These are phyloP conservation scores for Clarireedia hainanense DNA, from an alignment of 2,329 filamentous ascomycete species.

Conservation along the genomic window DNA sequence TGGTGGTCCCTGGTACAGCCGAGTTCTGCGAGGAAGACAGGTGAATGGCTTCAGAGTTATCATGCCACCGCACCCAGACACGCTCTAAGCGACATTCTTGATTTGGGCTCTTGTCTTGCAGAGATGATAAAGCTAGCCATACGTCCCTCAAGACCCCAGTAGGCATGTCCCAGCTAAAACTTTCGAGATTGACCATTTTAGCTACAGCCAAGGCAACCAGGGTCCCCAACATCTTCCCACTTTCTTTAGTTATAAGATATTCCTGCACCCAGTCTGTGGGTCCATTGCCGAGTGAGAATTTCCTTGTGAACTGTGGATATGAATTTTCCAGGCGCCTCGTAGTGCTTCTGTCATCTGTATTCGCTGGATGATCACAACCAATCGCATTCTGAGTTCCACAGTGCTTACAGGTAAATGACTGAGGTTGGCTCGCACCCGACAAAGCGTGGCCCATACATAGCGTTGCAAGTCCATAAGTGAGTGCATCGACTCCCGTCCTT, in stretches of 20 bases:
- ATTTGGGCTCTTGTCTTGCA: conserved; percentile 48
- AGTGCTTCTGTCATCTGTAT: conserved; percentile 10
- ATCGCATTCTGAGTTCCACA: conserved; percentile 25
- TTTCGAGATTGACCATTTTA: conserved; percentile 74
- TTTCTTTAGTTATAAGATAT: conserved; percentile 75
- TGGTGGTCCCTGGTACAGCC: conserved; percentile 17
- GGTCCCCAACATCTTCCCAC: conserved; percentile 82
- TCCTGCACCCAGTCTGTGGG: conserved; percentile 71
- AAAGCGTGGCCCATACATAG: conserved; percentile 66
- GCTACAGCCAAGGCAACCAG: conserved; percentile 71
- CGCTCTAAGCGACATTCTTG: conserved; percentile 61
- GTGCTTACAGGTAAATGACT: conserved; percentile 26
- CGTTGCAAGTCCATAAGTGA: conserved; percentile 75
- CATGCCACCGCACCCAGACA: conserved; percentile 78
- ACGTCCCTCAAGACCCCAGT: conserved; percentile 75
- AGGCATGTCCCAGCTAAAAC: conserved; percentile 84
- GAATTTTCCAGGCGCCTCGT: conserved; percentile 56
- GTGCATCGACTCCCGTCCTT: conserved; percentile 67
- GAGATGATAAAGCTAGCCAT: conserved; percentile 68
- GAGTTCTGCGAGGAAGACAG: conserved; percentile 20
- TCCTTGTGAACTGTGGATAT: conserved; percentile 70
- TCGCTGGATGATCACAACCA: conserved; percentile 21
- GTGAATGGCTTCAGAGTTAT: conserved; percentile 43
- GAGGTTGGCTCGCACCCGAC: conserved; percentile 14
- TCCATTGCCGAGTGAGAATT: conserved; percentile 80